Percentiles rank a stretch among this genome's conserved stretches.
Conservation (phyloP, 2,329 filamentous ascomycete genomes). For the Pseudocercospora pini-densiflorae region DNA sequence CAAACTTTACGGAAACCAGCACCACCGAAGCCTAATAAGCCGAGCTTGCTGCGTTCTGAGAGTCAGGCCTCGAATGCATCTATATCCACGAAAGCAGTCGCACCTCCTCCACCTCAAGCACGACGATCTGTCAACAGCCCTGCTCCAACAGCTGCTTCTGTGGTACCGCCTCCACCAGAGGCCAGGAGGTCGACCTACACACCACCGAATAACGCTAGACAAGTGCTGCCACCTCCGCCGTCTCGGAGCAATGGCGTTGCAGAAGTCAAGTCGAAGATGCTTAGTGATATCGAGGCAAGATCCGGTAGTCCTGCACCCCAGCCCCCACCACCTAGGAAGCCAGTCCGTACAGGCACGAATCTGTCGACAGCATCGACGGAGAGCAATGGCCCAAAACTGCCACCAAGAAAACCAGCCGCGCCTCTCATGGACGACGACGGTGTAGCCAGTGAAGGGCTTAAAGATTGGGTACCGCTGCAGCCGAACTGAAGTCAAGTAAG, state of each 20-base stretch:
- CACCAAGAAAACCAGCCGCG: slow-evolving; percentile 30
- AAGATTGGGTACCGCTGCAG: slow-evolving; percentile 38
- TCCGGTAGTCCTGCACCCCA: slow-evolving; percentile 18
- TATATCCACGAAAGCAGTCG: slow-evolving; percentile 22
- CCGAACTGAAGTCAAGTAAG: slow-evolving; percentile 24
- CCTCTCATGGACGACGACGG: slow-evolving; percentile 37
- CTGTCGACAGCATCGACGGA: slow-evolving; percentile 8
- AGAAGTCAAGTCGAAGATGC: slow-evolving; percentile 1
- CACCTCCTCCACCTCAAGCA: slow-evolving; percentile 31
- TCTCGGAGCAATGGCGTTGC: slow-evolving; percentile 12
- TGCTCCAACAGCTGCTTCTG: slow-evolving; percentile 7
- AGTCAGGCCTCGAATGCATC: slow-evolving; percentile 30
- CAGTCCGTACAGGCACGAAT: slow-evolving; percentile 15
- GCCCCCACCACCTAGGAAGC: slow-evolving; percentile 31
- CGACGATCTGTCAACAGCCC: slow-evolving; percentile 23
- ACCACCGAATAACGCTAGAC: neutral
- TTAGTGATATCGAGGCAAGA: neutral
- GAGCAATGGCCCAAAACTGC: slow-evolving; percentile 29
- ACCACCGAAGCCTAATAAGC: slow-evolving; percentile 43
- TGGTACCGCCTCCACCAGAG: slow-evolving; percentile 25
- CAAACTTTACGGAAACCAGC: slow-evolving; percentile 41
- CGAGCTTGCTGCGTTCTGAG: slow-evolving; percentile 35
- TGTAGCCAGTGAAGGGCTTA: slow-evolving; percentile 31
- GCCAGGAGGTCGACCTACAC: slow-evolving; percentile 21
- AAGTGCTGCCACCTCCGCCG: slow-evolving; percentile 24